phyloP scores from a whole-genome alignment of 208 protist genomes.

The Leishmania major region DNA sequence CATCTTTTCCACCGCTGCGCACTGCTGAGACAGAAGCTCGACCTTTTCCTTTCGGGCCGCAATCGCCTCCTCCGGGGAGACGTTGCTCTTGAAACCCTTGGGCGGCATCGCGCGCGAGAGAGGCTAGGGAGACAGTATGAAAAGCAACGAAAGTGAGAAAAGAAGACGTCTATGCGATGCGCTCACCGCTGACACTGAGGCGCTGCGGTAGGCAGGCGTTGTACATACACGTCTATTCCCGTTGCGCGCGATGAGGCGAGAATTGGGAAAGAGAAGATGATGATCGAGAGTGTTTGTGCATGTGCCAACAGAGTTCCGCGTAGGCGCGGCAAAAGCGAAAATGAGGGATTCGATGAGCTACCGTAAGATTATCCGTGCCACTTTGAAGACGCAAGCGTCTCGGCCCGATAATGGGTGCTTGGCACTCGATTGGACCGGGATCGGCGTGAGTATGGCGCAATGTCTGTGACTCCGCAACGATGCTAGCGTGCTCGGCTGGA shows the following conservation, averaged over 20 bases:
- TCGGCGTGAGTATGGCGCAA: neutral
- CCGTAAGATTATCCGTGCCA: neutral
- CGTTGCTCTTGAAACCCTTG: slow-evolving; percentile 49
- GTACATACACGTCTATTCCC: neutral
- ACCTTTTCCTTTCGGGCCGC: slow-evolving; percentile 66
- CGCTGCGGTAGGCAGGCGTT: neutral
- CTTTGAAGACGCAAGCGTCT: neutral
- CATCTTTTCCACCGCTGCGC: slow-evolving; percentile 79
- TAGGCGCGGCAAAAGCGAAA: neutral
- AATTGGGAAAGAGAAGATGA: neutral
- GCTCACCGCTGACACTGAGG: neutral
- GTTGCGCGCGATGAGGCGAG: neutral
- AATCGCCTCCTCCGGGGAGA: slow-evolving; percentile 58
- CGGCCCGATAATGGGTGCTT: neutral
- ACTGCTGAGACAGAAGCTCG: slow-evolving; percentile 59
- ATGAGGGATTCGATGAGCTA: neutral
- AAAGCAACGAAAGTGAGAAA: neutral
- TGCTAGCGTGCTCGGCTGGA: neutral
- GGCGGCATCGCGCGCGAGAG: slow-evolving; percentile 19
- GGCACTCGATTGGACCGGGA: neutral
- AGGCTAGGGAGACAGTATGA: neutral
- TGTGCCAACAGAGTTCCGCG: neutral
- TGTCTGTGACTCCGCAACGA: neutral
- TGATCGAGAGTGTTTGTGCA: neutral
- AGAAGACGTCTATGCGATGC: neutral